Base-by-base conservation (phyloP, 2,329 filamentous ascomycete genomes). In the Colletotrichum scovillei region DNA sequence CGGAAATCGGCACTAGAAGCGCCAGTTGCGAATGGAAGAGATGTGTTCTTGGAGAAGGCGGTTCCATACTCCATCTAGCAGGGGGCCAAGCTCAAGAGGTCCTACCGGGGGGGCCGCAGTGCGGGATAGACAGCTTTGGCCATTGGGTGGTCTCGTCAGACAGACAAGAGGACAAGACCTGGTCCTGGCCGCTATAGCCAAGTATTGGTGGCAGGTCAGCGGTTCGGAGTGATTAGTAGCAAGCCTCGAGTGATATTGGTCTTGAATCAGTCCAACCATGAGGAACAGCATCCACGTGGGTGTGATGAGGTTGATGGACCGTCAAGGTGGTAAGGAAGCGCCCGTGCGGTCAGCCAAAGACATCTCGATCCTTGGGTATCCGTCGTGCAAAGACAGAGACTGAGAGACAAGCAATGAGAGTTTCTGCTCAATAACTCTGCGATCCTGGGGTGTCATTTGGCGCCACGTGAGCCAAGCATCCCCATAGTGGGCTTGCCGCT, bases 391-490 rank as follows among this genome's bases (percentile, higher is more conserved):
- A 7, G 38, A 19, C 14, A 16, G 14, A 42, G 5, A 19, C 14
- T 22, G 30, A 16, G 30, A 22, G 24, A 67, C 63, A 38, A 69
- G 63, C 16, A 32, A 64, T 38, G 46, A 53, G 57, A 35, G 16
- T 58, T 60, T 38, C n/a, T 42, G 57, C 38, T 35, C n/a, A 52
- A 30, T 46, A 55, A 62, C 26, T 69, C 60, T 38, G 67, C 53
- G 58, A 58, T 68, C 32, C 69, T 24, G 62, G 67, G 67, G 71
- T 70, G 24, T 24, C 49, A 66, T 62, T 24, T 65, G 56, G 60
- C 71, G 71, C 71, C 67, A 73, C 71, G 71, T 73, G 71, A 73
- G 67, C 71, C 60, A 73, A 73, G 67, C 67, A 56, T 49, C 49
- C 19, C 53, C 22, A 46, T 14, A 70, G 60, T 69, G 60, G 56